Evolutionary conservation across 441 rosid genomes (phyloP), one percentile per base, ranked within the genome.

Genomic region (Hura crepitans): DNA sequence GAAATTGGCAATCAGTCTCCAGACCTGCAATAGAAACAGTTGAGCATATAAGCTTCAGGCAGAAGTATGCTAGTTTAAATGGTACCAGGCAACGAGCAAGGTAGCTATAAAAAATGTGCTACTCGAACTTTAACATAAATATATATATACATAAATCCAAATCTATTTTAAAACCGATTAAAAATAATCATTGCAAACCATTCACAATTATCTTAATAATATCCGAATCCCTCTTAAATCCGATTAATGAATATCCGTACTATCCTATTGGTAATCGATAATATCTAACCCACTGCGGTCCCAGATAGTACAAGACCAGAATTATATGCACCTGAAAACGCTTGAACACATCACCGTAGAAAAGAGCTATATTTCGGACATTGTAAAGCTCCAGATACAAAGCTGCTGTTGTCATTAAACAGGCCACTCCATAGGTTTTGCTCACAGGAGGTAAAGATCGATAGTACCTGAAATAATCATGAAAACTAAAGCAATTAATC

Each of bases 1-100:
- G 79, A 88, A 88, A 65, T 81, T 81, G 66, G 87, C 81, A 31
- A 86, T 20, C 15, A 88, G 81, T 80, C 92, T 85, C 92, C 92
- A 87, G 39, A 85, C 62, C 89, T 87, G 82, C 77, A 72, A 3
- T 14, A 53, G 49, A 35, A 66, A 5, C 20, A 30, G 31, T 5
- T 50, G 4, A 70, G 60, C 1, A 50, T 20, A n/a, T 2, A 20
- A 64, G 56, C 72, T 69, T 30, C 66, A 11, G 51, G n/a, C n/a
- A n/a, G n/a, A n/a, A n/a, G n/a, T n/a, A n/a, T n/a, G n/a, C n/a
- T n/a, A n/a, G n/a, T n/a, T n/a, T n/a, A n/a, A n/a, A n/a, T n/a
- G n/a, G n/a, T n/a, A n/a, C n/a, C n/a, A n/a, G n/a, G n/a, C n/a
- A n/a, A n/a, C n/a, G n/a, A n/a, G n/a, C n/a, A n/a, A n/a, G n/a